Evolutionary conservation across 192 early-diverging fungal genomes (phyloP).

Genomic region (Gigaspora rosea): DNA sequence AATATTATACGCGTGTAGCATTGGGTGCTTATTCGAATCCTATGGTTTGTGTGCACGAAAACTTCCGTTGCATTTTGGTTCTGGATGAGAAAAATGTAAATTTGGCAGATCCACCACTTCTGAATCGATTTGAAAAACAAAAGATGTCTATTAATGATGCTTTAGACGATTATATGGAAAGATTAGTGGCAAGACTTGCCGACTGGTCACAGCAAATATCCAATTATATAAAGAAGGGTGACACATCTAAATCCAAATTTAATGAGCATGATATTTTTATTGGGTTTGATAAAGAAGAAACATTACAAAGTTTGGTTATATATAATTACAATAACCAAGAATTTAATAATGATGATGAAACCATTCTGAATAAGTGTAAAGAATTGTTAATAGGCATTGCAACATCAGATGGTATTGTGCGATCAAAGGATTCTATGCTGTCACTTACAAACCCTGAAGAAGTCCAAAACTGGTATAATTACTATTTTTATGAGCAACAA

Average conservation of each 20-base stretch:
- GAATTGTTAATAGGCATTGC: slow-evolving; percentile 19
- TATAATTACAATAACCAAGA: background rate
- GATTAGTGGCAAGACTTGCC: background rate
- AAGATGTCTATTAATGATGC: slow-evolving; percentile 18
- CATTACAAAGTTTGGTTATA: slow-evolving; percentile 29
- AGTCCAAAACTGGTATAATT: background rate
- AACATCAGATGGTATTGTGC: slow-evolving; percentile 28
- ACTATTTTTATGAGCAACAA: slow-evolving; percentile 9
- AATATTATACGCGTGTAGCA: slow-evolving; percentile 19
- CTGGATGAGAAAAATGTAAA: slow-evolving; percentile 23
- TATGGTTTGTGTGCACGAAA: background rate
- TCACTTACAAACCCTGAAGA: background rate
- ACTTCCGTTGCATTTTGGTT: slow-evolving; percentile 19
- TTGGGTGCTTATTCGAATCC: slow-evolving; percentile 25
- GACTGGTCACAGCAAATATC: slow-evolving; percentile 23
- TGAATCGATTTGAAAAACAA: slow-evolving; percentile 30
- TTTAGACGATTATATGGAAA: background rate
- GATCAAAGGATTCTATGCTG: background rate
- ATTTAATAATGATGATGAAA: background rate
- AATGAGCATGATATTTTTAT: slow-evolving; percentile 26
- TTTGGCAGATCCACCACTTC: background rate
- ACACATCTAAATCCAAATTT: background rate
- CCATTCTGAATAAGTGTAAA: slow-evolving; percentile 28
- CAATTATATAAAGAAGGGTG: background rate
- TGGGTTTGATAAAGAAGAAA: slow-evolving; percentile 27